These are phyloP conservation scores for Scedosporium minutisporum DNA, from an alignment of 2,329 filamentous ascomycete genomes.

Conservation along the genomic window DNA sequence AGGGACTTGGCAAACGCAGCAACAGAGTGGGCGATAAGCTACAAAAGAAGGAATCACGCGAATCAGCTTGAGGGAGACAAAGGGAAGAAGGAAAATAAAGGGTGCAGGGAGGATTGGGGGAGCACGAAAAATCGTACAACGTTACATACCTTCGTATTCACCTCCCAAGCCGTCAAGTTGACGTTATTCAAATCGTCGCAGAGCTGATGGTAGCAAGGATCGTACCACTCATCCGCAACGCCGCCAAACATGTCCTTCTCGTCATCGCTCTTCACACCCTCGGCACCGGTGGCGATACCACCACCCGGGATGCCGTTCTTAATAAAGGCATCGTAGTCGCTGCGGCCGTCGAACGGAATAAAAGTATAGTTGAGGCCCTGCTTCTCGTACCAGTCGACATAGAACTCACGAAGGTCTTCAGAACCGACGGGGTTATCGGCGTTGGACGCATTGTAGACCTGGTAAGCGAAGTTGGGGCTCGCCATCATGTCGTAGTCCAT, in stretches of 20 bases:
- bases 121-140: too few species aligned
- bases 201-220: conserved; percentile 52
- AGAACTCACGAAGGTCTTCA: conserved; percentile 57
- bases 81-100: too few species aligned
- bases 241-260: conserved; percentile 64
- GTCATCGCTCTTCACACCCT: conserved; percentile 61
- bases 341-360: conserved; percentile 68
- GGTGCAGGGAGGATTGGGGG: too few species aligned
- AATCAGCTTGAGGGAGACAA: too few species aligned
- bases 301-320: conserved; percentile 62
- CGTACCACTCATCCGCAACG: conserved; percentile 48
- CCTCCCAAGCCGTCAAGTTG: conserved; percentile 49
- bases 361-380: conserved; percentile 57
- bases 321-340: conserved; percentile 73
- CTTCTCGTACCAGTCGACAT: conserved; percentile 55
- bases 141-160: conserved; percentile 46
- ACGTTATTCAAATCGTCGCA: conserved; percentile 51
- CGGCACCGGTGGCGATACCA: conserved; percentile 69
- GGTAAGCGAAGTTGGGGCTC: conserved; percentile 56
- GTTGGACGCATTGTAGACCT: conserved; percentile 65
- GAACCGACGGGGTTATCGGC: conserved; percentile 61
- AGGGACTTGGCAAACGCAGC: conserved; percentile 59
- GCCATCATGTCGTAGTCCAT: conserved; percentile 65
- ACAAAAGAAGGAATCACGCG: background rate
- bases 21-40: conserved; percentile 63